These are phyloP conservation scores for Bretziella fagacearum DNA, from an alignment of 2,329 filamentous ascomycete genomes.

Conservation along the genomic window DNA sequence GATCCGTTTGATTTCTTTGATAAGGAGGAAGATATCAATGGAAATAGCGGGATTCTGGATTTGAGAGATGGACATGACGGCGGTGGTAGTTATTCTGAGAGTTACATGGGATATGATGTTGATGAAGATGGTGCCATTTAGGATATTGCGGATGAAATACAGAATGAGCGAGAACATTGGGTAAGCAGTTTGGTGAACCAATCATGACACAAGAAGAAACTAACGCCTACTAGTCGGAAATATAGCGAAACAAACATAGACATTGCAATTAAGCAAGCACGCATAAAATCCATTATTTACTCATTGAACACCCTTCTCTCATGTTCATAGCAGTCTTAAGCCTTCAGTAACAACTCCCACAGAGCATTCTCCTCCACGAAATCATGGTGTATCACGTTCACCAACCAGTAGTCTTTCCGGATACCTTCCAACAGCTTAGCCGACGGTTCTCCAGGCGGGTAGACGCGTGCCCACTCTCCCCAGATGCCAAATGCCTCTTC, in stretches of 20 bases:
- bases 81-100: background rate
- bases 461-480: slow-evolving; percentile 83
- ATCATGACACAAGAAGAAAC: too few relatives aligned
- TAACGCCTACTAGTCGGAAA: too few relatives aligned
- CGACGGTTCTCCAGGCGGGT: slow-evolving; percentile 55
- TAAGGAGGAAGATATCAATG: background rate
- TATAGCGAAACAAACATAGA: too few relatives aligned
- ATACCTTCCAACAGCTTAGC: slow-evolving; percentile 52
- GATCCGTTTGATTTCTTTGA: background rate
- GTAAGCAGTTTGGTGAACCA: too few relatives aligned
- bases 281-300: background rate
- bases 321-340: background rate
- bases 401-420: slow-evolving; percentile 62
- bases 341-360: slow-evolving; percentile 44
- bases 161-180: background rate
- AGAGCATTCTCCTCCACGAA: slow-evolving; percentile 54
- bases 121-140: slow-evolving; percentile 12
- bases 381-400: slow-evolving; percentile 77
- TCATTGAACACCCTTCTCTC: background rate
- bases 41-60: background rate
- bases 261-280: too few relatives aligned
- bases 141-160: background rate
- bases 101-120: background rate
- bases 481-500: slow-evolving; percentile 96
- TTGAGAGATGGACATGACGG: background rate